Conservation (phyloP, 805 yeast species). For the Saturnispora hagleri region DNA sequence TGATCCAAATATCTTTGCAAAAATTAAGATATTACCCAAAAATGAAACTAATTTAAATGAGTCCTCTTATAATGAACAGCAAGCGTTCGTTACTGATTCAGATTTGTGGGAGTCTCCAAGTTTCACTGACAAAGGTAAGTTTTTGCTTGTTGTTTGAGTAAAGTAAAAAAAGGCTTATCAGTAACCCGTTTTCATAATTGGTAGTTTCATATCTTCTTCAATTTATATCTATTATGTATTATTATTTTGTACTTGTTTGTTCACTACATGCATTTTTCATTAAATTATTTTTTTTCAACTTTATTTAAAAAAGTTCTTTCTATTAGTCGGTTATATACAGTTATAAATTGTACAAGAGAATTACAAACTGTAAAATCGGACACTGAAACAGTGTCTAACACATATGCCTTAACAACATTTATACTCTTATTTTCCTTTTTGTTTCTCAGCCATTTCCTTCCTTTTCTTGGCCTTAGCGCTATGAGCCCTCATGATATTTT, state of each 20-base stretch:
- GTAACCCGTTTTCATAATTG: neutral
- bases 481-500: slow-evolving; percentile 26
- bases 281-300: neutral
- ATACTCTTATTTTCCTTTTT: neutral
- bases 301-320: neutral
- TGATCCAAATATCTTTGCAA: slow-evolving; percentile 17
- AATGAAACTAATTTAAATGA: slow-evolving; percentile 20
- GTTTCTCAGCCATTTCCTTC: neutral
- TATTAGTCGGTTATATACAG: neutral
- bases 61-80: slow-evolving; percentile 13
- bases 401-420: neutral
- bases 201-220: neutral
- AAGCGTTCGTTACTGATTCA: slow-evolving; percentile 17
- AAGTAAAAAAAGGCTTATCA: neutral
- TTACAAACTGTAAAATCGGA: no score
- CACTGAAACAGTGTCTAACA: no score
- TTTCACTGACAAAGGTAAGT: slow-evolving; percentile 28
- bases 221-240: neutral
- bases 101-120: slow-evolving; percentile 20
- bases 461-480: slow-evolving; percentile 25
- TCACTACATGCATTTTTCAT: slow-evolving; percentile 1
- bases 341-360: neutral
- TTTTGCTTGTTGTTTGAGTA: slow-evolving; percentile 20
- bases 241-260: neutral
- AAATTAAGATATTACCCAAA: slow-evolving; percentile 24